phyloP scores from a whole-genome alignment of 371 early-diverging fungal genomes.

The Actinomortierella ambigua region DNA sequence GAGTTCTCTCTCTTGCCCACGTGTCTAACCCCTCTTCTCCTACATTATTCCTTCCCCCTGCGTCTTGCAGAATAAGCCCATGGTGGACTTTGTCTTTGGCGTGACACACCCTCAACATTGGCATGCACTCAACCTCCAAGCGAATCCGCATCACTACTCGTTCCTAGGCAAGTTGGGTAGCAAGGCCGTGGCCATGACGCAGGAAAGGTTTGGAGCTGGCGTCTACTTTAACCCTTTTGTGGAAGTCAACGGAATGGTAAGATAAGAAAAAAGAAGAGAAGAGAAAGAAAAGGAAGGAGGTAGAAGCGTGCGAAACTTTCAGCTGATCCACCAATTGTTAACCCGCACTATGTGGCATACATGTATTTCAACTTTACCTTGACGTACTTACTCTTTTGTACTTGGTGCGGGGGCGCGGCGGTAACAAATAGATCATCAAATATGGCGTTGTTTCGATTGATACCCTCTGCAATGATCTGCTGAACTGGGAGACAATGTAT shows the following conservation, averaged over 20 bases:
- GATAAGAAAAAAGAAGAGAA: slow-evolving; percentile 9
- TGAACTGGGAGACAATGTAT: slow-evolving; percentile 95
- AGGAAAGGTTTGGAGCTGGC: slow-evolving; percentile 89
- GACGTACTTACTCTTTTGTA: slow-evolving; percentile 1
- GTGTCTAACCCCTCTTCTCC: background rate
- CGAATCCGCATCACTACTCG: slow-evolving; percentile 92
- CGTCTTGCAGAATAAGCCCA: slow-evolving; percentile 58
- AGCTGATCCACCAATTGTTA: background rate
- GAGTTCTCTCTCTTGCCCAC: background rate
- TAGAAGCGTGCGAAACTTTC: too few relatives aligned
- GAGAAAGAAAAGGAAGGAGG: background rate
- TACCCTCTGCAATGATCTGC: slow-evolving; percentile 80
- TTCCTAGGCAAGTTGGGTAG: slow-evolving; percentile 72
- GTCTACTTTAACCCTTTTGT: slow-evolving; percentile 96
- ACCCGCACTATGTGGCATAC: too few relatives aligned
- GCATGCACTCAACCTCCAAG: slow-evolving; percentile 93
- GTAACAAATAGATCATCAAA: slow-evolving; percentile 69
- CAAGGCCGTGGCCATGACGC: slow-evolving; percentile 71
- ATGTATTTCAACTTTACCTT: background rate
- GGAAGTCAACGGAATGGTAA: slow-evolving; percentile 81
- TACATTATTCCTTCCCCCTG: background rate
- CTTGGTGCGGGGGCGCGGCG: background rate
- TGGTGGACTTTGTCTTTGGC: slow-evolving; percentile 95
- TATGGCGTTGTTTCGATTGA: slow-evolving; percentile 97
- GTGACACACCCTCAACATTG: slow-evolving; percentile 96